Percentiles rank a stretch among this genome's conserved stretches.
These are phyloP conservation scores for Periglandula ipomoeae DNA, from an alignment of 2,329 filamentous ascomycete genomes.

Conservation along the genomic window DNA sequence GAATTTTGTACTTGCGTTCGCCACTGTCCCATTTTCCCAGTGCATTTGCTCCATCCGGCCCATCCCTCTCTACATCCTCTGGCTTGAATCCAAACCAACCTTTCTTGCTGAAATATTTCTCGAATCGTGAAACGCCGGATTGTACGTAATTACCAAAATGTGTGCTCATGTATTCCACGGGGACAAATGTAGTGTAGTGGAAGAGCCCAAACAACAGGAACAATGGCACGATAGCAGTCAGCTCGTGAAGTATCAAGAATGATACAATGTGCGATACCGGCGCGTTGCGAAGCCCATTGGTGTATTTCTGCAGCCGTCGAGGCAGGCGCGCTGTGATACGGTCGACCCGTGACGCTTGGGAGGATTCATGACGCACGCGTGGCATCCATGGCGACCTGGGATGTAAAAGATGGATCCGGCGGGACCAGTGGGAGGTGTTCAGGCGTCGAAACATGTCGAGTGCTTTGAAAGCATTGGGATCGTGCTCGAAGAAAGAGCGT, in stretches of 20 bases:
- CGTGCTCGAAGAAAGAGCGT: background rate
- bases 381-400: constrained; percentile 6
- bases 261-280: constrained; percentile 76
- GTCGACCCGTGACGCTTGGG: constrained; percentile 28
- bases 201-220: constrained; percentile 67
- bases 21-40: constrained; percentile 27
- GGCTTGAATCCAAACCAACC: constrained; percentile 65
- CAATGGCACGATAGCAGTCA: constrained; percentile 78
- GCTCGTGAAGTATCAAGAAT: constrained; percentile 84
- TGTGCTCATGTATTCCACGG: constrained; percentile 41
- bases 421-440: constrained; percentile 14
- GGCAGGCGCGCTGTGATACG: constrained; percentile 50
- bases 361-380: constrained; percentile 16
- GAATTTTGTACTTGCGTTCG: constrained; percentile 44
- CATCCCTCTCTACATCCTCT: constrained; percentile 14
- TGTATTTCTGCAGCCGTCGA: constrained; percentile 58
- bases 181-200: constrained; percentile 70
- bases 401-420: constrained; percentile 10
- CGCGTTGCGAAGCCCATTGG: constrained; percentile 59
- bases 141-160: constrained; percentile 43
- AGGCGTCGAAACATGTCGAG: constrained; percentile 18
- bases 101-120: constrained; percentile 66
- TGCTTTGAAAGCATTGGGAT: background rate
- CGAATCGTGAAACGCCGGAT: constrained; percentile 64
- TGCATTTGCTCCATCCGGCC: constrained; percentile 17